Evolutionary conservation across 2,329 filamentous ascomycete species (phyloP).

Genomic region (Cordyceps fumosorosea): DNA sequence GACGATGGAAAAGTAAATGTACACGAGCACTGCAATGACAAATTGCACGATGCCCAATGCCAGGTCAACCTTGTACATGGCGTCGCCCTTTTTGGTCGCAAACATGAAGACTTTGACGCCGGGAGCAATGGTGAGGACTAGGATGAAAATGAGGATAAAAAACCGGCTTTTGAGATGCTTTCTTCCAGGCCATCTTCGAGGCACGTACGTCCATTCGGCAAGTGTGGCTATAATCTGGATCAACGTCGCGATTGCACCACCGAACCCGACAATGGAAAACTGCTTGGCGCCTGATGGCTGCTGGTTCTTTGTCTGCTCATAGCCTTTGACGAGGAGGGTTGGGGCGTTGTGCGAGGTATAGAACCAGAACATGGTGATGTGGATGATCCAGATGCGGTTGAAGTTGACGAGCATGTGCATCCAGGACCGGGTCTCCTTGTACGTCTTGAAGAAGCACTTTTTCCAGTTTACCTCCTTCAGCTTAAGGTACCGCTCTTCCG

Average conservation of each 20-base stretch:
- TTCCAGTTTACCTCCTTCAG: slow-evolving; percentile 95
- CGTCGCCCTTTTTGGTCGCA: slow-evolving; percentile 19
- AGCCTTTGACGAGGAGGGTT: slow-evolving; percentile 70
- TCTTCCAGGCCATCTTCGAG: slow-evolving; percentile 87
- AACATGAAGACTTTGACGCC: slow-evolving; percentile 80
- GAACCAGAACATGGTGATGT: slow-evolving; percentile 93
- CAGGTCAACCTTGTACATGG: slow-evolving; percentile 43
- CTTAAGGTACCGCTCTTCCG: slow-evolving; percentile 82
- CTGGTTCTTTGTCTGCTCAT: slow-evolving; percentile 80
- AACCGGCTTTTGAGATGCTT: slow-evolving; percentile 91
- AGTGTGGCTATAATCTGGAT: slow-evolving; percentile 89
- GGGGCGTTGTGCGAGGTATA: slow-evolving; percentile 89
- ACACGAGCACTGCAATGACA: slow-evolving; percentile 78
- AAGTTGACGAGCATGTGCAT: slow-evolving; percentile 97
- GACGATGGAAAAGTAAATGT: slow-evolving; percentile 92
- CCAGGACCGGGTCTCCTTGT: slow-evolving; percentile 95
- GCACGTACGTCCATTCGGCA: slow-evolving; percentile 90
- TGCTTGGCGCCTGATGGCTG: slow-evolving; percentile 60
- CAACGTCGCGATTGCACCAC: slow-evolving; percentile 73
- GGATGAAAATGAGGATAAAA: slow-evolving; percentile 72
- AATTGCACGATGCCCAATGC: slow-evolving; percentile 89
- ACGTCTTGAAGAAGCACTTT: slow-evolving; percentile 99
- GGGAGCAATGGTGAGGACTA: slow-evolving; percentile 76
- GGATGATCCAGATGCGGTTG: slow-evolving; percentile 99
- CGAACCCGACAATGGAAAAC: slow-evolving; percentile 79